A percentile compares a stretch with the other conserved stretches of the same genome.
Evolutionary conservation across 2,329 filamentous ascomycete genomes (phyloP).

Genomic region (Dichotomopilus funicola): DNA sequence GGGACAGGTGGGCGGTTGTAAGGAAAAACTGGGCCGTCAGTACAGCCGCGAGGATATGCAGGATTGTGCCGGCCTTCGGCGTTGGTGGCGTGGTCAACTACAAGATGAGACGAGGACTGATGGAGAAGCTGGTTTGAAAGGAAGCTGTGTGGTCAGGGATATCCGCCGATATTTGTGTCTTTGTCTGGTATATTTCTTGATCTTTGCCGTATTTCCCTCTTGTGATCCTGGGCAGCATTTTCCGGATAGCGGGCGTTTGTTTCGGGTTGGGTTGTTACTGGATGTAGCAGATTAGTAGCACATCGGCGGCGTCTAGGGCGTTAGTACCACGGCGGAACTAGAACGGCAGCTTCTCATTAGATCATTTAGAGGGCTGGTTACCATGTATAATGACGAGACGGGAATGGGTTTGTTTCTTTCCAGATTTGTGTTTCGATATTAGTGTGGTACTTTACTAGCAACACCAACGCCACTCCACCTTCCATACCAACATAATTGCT

Average conservation of each 20-base stretch:
- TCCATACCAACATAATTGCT: not conserved
- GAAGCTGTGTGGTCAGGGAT: not conserved
- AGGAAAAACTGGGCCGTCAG: slow-evolving; percentile 69
- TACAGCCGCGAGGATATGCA: slow-evolving; percentile 66
- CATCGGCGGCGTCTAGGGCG: not conserved
- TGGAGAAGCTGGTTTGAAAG: slow-evolving; percentile 48
- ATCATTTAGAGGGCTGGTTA: slow-evolving; percentile 1
- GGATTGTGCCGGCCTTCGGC: slow-evolving; percentile 85
- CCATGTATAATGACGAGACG: slow-evolving; percentile 6
- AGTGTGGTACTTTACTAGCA: no score
- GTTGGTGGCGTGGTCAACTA: slow-evolving; percentile 81
- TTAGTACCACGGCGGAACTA: slow-evolving; percentile 2
- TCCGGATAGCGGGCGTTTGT: not conserved
- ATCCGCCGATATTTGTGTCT: not conserved
- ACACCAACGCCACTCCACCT: no score
- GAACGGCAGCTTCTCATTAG: no score
- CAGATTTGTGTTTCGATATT: no score
- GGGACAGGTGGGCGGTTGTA: slow-evolving; percentile 61
- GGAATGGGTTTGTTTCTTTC: not conserved
- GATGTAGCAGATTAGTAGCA: not conserved
- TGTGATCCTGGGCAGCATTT: not conserved
- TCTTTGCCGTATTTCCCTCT: not conserved
- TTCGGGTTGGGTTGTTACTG: not conserved
- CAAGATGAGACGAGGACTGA: slow-evolving; percentile 60
- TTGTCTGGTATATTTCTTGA: not conserved